These are phyloP conservation scores for Pseudonitzschia delicatissima DNA, from an alignment of 108 stramenopile genomes.

Conservation along the genomic window DNA sequence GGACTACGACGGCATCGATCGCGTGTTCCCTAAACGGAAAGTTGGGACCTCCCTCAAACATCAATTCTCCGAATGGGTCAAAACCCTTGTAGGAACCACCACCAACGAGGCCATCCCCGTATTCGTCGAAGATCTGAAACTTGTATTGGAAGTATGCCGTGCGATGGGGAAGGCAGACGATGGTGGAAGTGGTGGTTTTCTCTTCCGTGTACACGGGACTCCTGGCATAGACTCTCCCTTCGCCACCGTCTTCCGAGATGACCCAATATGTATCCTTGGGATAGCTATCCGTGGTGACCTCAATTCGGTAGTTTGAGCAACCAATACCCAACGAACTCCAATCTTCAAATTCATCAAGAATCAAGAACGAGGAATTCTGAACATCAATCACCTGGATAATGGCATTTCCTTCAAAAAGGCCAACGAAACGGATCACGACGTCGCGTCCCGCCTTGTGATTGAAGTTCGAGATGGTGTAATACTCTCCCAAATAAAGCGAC, in stretches of 20 bases:
- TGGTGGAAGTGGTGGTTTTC: not conserved
- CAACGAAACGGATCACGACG: not conserved
- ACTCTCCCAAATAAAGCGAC: slow-evolving; percentile 30
- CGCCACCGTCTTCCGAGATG: not conserved
- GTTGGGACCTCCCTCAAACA: too few relatives aligned
- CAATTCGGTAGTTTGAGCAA: not conserved
- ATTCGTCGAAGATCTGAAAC: not conserved
- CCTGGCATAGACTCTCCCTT: not conserved
- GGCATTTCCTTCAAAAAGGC: not conserved
- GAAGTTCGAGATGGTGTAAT: slow-evolving; percentile 26
- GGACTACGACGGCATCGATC: too few relatives aligned
- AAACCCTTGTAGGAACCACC: too few relatives aligned
- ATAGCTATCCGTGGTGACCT: not conserved
- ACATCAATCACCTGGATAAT: not conserved
- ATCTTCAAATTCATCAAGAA: too few relatives aligned
- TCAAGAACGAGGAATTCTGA: too few relatives aligned
- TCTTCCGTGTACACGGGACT: not conserved
- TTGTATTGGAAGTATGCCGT: not conserved
- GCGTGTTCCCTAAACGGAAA: too few relatives aligned
- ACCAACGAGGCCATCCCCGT: not conserved
- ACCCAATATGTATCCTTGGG: not conserved
- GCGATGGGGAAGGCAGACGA: not conserved
- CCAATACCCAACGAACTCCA: too few relatives aligned
- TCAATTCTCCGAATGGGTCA: too few relatives aligned
- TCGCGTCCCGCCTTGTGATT: not conserved